These are phyloP conservation scores for Liquidambar formosana DNA, from an alignment of 164 flowering plant species.

Conservation along the genomic window DNA sequence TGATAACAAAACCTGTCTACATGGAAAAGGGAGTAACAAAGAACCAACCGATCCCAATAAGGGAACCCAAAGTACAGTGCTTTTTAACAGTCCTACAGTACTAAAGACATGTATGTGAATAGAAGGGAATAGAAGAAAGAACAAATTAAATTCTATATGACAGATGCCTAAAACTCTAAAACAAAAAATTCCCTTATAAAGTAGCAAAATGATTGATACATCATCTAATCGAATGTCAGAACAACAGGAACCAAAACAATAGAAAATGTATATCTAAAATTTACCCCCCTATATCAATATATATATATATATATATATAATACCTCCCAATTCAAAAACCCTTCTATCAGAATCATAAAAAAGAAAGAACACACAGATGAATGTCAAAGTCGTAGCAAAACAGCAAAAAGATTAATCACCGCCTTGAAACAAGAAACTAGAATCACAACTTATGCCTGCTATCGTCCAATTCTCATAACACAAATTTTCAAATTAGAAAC, in stretches of 20 bases:
- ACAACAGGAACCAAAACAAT: background rate
- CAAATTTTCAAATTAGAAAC: background rate
- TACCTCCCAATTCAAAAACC: background rate
- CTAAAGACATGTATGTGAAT: background rate
- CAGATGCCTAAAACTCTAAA: conserved; percentile 3
- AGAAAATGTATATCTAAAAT: background rate
- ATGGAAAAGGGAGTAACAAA: background rate
- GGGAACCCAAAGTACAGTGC: conserved; percentile 11
- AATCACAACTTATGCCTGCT: no score
- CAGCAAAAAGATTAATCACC: background rate
- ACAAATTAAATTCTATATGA: conserved; percentile 5
- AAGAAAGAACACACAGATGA: no score
- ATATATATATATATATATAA: no score
- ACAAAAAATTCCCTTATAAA: conserved; percentile 5
- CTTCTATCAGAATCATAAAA: background rate
- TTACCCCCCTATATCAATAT: no score
- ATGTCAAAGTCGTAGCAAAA: background rate
- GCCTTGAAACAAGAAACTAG: no score
- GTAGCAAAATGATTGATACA: background rate
- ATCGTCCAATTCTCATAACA: no score
- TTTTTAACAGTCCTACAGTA: background rate
- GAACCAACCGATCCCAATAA: background rate
- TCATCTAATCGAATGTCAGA: conserved; percentile 7
- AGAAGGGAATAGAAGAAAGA: conserved; percentile 11
- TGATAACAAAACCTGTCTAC: no score